phyloP scores from a whole-genome alignment of 805 yeast species.

The Candida ovalis region DNA sequence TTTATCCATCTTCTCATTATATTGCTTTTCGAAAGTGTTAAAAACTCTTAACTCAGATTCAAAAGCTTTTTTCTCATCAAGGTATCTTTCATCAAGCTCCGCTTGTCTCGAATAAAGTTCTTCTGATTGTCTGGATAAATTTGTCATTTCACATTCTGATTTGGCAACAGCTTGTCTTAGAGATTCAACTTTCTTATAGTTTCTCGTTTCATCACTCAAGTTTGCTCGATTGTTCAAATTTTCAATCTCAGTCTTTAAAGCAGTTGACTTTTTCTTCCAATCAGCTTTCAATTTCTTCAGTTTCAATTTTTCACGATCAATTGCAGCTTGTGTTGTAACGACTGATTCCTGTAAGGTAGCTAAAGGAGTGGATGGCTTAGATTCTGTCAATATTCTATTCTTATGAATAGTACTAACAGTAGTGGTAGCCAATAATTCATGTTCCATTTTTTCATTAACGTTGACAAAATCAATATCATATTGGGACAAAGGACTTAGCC shows the following conservation, averaged over 20 bases:
- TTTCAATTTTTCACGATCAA: constrained; percentile 53
- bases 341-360: constrained; percentile 63
- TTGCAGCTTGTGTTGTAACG: constrained; percentile 56
- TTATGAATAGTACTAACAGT: constrained; percentile 35
- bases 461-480: constrained; percentile 52
- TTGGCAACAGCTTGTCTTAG: constrained; percentile 43
- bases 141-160: constrained; percentile 34
- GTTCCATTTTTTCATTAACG: constrained; percentile 28
- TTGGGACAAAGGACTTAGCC: constrained; percentile 60
- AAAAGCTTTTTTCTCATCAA: constrained; percentile 35
- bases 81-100: constrained; percentile 36
- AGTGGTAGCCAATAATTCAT: constrained; percentile 28
- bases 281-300: constrained; percentile 57
- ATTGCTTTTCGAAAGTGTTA: constrained; percentile 29
- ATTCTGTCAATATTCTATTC: constrained; percentile 30
- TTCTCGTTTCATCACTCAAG: constrained; percentile 55
- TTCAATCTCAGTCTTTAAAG: constrained; percentile 56
- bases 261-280: constrained; percentile 47
- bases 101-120: constrained; percentile 33
- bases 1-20: constrained; percentile 22
- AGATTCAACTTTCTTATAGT: constrained; percentile 47
- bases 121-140: constrained; percentile 34
- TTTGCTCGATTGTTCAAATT: constrained; percentile 42
- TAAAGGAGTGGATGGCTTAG: constrained; percentile 46
- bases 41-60: constrained; percentile 34